Percentiles rank a stretch among this genome's conserved stretches.
phyloP scores from a whole-genome alignment of 805 yeast genomes.

The Yarrowia alimentaria region DNA sequence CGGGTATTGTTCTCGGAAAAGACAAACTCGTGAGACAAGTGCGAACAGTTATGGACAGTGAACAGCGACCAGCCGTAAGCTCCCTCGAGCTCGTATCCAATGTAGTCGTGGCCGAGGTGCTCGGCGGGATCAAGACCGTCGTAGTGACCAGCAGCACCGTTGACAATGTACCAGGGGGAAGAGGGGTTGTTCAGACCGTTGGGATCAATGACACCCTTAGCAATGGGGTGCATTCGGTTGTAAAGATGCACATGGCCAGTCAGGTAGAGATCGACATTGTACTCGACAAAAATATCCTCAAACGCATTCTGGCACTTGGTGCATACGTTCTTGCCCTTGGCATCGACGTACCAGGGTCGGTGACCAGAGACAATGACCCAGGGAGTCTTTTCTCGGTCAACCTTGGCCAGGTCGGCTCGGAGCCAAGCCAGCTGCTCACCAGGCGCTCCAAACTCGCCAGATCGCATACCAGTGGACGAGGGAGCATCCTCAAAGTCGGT shows the following conservation, averaged over 20 bases:
- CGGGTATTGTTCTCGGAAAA: slow-evolving; percentile 35
- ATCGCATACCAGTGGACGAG: slow-evolving; percentile 9
- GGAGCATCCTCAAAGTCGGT: slow-evolving; percentile 36
- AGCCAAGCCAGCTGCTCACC: slow-evolving; percentile 38
- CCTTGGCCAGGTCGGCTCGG: slow-evolving; percentile 35
- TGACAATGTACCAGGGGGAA: slow-evolving; percentile 39
- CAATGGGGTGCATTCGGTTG: slow-evolving; percentile 33
- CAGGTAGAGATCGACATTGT: slow-evolving; percentile 35
- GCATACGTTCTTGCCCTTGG: slow-evolving; percentile 30
- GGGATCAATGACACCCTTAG: slow-evolving; percentile 35
- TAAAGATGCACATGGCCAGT: slow-evolving; percentile 36
- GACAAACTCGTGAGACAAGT: slow-evolving; percentile 38
- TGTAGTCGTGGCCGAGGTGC: slow-evolving; percentile 19
- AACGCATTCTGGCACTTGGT: slow-evolving; percentile 34
- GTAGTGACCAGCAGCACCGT: slow-evolving; percentile 39
- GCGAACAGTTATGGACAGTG: slow-evolving; percentile 39
- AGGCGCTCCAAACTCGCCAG: slow-evolving; percentile 29
- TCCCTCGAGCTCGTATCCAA: slow-evolving; percentile 24
- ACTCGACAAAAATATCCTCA: slow-evolving; percentile 32
- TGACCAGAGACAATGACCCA: slow-evolving; percentile 37
- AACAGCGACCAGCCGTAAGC: slow-evolving; percentile 37
- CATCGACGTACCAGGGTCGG: slow-evolving; percentile 40
- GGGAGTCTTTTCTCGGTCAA: slow-evolving; percentile 38
- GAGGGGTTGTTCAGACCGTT: slow-evolving; percentile 37
- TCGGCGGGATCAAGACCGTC: slow-evolving; percentile 35